A percentile compares a stretch with the other conserved stretches of the same genome.
These are phyloP conservation scores for Aquilaria yunnanensis DNA, from an alignment of 345 rosid species.

Conservation along the genomic window DNA sequence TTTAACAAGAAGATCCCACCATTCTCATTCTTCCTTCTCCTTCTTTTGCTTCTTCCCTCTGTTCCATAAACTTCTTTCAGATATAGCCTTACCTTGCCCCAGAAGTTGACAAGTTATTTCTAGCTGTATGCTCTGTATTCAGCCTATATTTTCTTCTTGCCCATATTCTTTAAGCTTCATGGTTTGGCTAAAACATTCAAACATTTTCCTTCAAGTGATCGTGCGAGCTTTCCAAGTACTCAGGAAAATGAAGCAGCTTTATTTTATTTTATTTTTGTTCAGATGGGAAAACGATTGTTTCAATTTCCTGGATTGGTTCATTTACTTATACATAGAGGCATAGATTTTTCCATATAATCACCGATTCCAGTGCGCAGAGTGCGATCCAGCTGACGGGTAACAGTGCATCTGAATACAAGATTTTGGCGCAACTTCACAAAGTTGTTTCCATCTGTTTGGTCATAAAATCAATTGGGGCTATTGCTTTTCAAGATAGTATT, in stretches of 20 bases:
- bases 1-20: conserved; percentile 1
- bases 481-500: no score
- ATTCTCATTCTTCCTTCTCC: background rate
- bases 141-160: background rate
- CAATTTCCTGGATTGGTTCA: background rate
- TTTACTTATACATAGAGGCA: background rate
- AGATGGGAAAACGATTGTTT: background rate
- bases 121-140: background rate
- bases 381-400: no score
- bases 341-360: no score
- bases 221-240: background rate
- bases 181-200: background rate
- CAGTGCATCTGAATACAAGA: no score
- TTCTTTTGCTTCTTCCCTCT: background rate
- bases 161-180: background rate
- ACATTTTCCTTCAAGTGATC: background rate
- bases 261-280: background rate
- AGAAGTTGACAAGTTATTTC: background rate
- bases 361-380: no score
- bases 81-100: conserved; percentile 8
- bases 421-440: no score
- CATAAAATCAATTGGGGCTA: no score
- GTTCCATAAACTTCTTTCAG: conserved; percentile 1
- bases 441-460: no score
- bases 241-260: background rate